Base-by-base conservation (phyloP, 2,329 filamentous ascomycete genomes). In the Monilinia fructicola region DNA sequence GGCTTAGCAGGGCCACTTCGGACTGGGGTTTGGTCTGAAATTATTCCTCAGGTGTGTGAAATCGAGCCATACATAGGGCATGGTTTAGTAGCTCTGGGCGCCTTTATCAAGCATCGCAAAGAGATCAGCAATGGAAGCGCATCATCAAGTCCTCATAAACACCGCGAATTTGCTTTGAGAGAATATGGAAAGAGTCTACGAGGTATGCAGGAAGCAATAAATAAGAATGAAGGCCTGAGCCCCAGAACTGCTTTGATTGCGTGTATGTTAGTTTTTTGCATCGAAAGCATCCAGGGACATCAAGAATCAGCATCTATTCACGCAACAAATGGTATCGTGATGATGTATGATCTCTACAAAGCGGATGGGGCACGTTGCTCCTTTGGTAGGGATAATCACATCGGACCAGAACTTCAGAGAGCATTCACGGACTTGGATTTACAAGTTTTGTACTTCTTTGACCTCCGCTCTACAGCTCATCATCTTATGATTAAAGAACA, bases 51-150 rank as follows among this genome's bases (percentile, higher is more conserved):
- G 64, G 63, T 66, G 16, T 54, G 64, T 31, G 63, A 72, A 46
- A 21, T 52, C 28, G 68, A 73, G 38, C 63, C 66, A 18, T 72
- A 69, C 52, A 64, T 73, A 2, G 31, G 54, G 16, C 65, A 72
- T 58, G 71, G 69, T 14, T 58, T 72, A 3, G 61, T 73, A 11
- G 71, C 71, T 2, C 44, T 73, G 3, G 67, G 70, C 2, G 70
- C 71, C 2, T 54, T 73, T 12, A 67, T 56, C 28, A 68, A 55
- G 64, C 23, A 54, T 28, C 31, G 62, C 23, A 28, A 46, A 55
- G 31, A 65, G 14, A 54, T 42, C 16, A 14, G 10, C 2, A 54
- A 31, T 28, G 62, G 62, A n/a, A 26, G 23, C 5, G 58, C 12
- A 21, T 44, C 38, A 38, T 14, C 42, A 23, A 46, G 40, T 18